These are phyloP conservation scores for Posidonia australis DNA, from an alignment of 106 monocot species.

Conservation along the genomic window DNA sequence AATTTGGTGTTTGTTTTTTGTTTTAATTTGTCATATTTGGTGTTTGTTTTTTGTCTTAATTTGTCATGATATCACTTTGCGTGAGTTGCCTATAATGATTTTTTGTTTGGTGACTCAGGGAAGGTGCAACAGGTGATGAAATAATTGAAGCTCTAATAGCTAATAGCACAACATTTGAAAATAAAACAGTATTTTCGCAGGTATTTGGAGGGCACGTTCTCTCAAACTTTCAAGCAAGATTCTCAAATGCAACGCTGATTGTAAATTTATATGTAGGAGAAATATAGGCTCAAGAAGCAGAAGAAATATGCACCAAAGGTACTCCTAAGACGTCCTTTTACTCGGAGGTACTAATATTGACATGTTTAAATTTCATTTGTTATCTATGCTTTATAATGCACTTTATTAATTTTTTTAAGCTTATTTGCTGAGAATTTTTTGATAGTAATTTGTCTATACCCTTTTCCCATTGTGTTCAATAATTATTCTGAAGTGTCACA, in stretches of 20 bases:
- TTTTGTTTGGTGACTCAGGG: constrained; percentile 27
- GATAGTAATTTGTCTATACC: no score
- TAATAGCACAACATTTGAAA: constrained; percentile 91
- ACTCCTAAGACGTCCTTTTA: constrained; percentile 78
- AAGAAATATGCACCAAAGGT: constrained; percentile 99
- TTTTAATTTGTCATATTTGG: no score
- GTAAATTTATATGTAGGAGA: constrained; percentile 47
- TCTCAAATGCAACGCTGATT: not conserved
- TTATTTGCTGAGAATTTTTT: no score
- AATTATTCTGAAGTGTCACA: no score
- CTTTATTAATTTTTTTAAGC: not conserved
- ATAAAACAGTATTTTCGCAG: constrained; percentile 85
- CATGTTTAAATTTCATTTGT: not conserved
- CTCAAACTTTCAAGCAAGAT: not conserved
- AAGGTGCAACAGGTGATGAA: constrained; percentile 75
- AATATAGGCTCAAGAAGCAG: constrained; percentile 88
- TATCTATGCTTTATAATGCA: not conserved
- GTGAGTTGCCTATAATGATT: not conserved
- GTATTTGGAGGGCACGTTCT: constrained; percentile 21
- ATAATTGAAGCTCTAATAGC: constrained; percentile 93
- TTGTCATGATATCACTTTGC: no score
- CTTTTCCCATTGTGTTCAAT: no score
- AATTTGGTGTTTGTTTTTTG: no score
- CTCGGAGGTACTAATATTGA: constrained; percentile 52
- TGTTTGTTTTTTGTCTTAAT: no score